Evolutionary conservation across 176 grass and related monocot genomes (phyloP).

Genomic region (Juncus effusus): DNA sequence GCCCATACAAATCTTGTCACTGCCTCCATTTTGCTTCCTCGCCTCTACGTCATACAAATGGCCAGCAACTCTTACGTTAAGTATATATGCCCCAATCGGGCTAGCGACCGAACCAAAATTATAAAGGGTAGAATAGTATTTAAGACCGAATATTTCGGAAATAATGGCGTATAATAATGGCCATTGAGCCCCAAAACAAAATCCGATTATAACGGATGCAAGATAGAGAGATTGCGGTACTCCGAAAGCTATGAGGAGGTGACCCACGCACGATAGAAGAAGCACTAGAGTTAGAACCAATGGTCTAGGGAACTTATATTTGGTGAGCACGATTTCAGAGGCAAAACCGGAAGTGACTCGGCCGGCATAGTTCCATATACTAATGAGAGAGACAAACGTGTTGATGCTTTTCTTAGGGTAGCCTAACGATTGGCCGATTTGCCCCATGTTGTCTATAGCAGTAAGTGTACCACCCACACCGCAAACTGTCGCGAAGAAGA

Average conservation of each 20-base stretch:
- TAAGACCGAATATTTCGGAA: constrained; percentile 90
- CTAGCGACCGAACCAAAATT: constrained; percentile 80
- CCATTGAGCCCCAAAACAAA: constrained; percentile 93
- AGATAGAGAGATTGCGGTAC: constrained; percentile 53
- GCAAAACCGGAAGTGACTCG: constrained; percentile 61
- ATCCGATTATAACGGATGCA: constrained; percentile 65
- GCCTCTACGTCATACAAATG: constrained; percentile 58
- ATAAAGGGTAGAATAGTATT: constrained; percentile 86
- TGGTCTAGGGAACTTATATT: constrained; percentile 58
- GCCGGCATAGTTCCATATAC: constrained; percentile 95
- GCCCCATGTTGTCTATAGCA: constrained; percentile 96
- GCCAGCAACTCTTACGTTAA: constrained; percentile 54
- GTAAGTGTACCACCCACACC: constrained; percentile 80
- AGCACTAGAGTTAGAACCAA: constrained; percentile 53
- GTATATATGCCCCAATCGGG: constrained; percentile 61
- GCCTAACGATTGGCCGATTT: constrained; percentile 75
- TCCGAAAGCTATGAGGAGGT: constrained; percentile 58
- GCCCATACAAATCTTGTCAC: constrained; percentile 38
- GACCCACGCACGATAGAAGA: constrained; percentile 69
- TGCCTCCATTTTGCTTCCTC: constrained; percentile 14
- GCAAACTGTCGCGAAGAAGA: constrained; percentile 62
- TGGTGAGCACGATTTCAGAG: constrained; percentile 60
- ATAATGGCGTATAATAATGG: constrained; percentile 91
- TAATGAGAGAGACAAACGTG: constrained; percentile 79
- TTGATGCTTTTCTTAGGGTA: constrained; percentile 67